phyloP scores from a whole-genome alignment of 1,139 yeast genomes.

The Pneumocystis sp. region DNA sequence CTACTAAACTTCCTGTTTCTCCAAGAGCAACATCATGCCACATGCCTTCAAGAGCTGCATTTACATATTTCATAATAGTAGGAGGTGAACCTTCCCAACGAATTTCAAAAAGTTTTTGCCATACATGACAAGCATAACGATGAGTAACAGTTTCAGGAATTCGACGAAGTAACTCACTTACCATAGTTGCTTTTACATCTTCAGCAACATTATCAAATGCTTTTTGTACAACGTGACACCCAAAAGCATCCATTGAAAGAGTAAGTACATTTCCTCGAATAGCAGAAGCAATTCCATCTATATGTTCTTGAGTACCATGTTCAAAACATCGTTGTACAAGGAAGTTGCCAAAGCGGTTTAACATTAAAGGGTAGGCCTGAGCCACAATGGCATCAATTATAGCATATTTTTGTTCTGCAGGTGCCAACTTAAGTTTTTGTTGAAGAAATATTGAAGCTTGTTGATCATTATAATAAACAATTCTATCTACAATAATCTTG shows the following conservation, averaged over 20 bases:
- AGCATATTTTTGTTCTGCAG: constrained; percentile 22
- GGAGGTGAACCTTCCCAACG: constrained; percentile 25
- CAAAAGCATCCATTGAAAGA: constrained; percentile 28
- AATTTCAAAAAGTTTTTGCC: constrained; percentile 32
- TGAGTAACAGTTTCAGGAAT: constrained; percentile 26
- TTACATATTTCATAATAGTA: constrained; percentile 24
- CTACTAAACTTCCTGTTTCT: constrained; percentile 30
- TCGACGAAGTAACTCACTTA: constrained; percentile 25
- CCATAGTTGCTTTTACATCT: constrained; percentile 21
- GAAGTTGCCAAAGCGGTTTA: constrained; percentile 31
- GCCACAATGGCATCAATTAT: constrained; percentile 24
- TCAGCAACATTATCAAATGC: constrained; percentile 27
- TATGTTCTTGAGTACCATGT: constrained; percentile 24
- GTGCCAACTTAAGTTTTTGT: constrained; percentile 28
- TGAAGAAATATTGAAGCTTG: constrained; percentile 31
- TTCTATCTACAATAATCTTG: constrained; percentile 23
- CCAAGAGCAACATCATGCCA: constrained; percentile 29
- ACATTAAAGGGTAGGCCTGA: constrained; percentile 25
- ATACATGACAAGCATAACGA: constrained; percentile 31
- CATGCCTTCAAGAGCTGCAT: constrained; percentile 25
- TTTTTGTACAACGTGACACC: constrained; percentile 32
- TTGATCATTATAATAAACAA: constrained; percentile 27
- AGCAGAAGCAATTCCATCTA: constrained; percentile 21
- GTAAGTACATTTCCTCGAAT: constrained; percentile 24
- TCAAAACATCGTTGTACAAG: constrained; percentile 31